Evolutionary conservation across 2,329 filamentous ascomycete genomes (phyloP), one percentile per base, ranked within the genome.

Genomic region (Aspergillus terreus): DNA sequence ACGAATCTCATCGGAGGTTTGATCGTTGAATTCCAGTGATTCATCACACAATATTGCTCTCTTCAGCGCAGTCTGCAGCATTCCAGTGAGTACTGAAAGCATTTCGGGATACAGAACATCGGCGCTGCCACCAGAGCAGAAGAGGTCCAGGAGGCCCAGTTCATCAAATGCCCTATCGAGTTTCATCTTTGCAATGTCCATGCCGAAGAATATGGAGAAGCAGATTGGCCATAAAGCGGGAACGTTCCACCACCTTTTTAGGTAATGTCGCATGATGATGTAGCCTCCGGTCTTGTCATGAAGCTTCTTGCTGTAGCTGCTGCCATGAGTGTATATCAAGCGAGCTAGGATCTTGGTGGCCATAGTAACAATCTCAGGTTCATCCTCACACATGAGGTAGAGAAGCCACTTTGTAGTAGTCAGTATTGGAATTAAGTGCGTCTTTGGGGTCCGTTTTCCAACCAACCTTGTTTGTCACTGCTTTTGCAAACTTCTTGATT

Each of bases 401-500:
- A 99, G 76, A 12, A 96, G 81, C 92, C 92, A 96, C 86, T 92
- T 58, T 42, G 52, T 15, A 50, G 55, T 60, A 15, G 40, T 59
- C 17, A 53, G 42, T 30, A 25, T 36, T 21, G 7, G 14, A 10
- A 6, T 48, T 33, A 9, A 6, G 23, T 23, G 23, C 6, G 6
- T 14, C 21, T 9, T 25, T 7, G 19, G 19, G 14, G 12, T 19
- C 15, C 42, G 14, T 19, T 19, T 33, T 19, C 3, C 11, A 55
- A 70, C 77, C 64, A 76, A 90, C 88, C 80, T 96, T 96, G 61
- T 95, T 96, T 19, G 92, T 96, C 7, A 99, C 92, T 1, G 92
- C 95, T 64, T 87, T 88, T 4, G 91, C 90, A 76, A 99, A 97
- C 62, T 91, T 94, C 64, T 86, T 84, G 50, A 96, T 87, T 55